Evolutionary conservation across 2,329 filamentous ascomycete genomes (phyloP), one percentile per base, ranked within the genome.

Genomic region (Sarocladium oryzae): DNA sequence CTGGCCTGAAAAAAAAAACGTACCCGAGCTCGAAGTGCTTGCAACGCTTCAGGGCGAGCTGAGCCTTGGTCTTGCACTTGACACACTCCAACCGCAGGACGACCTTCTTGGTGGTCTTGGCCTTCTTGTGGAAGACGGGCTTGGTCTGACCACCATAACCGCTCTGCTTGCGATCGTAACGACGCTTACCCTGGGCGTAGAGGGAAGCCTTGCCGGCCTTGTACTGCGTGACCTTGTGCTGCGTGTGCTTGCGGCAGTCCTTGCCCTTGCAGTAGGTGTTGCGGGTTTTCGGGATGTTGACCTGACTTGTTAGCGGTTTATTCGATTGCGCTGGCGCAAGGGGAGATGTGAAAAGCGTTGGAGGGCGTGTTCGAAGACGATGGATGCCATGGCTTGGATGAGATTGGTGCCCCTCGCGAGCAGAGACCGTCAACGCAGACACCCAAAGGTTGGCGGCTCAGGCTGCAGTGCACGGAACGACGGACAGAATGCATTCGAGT

Each of bases 131-230:
- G 88, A 97, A 99, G 71, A 99, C 91, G 67, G 95, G 93, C 82
- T 99, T 99, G 70, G 93, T 99, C 82, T 99, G 93, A 91, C 93
- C 93, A 89, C 93, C 93, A 73, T 96, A 97, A 88, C 92, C 92
- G 74, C 86, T 89, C 82, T 97, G 92, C 84, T 97, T 97, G 72
- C 90, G 85, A 80, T 95, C 90, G 81, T 97, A 97, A 86, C 92
- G 91, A 78, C 92, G 89, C 88, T 97, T 99, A 84, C 92, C 92
- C 85, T 99, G 92, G 57, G 90, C 90, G 81, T 90, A 95, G 63
- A 92, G 82, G 69, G 90, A 95, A 71, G 90, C 90, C 85, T 95
- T 95, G 76, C 89, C 89, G 71, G 89, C 88, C 82, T 95, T 96
- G 86, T 96, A 95, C 79, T 95, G 89, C 65, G 89, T 93, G 71